Percentiles rank a stretch among this genome's conserved stretches.
phyloP scores from a whole-genome alignment of 768 basidiomycete genomes.

The Chlorophyllum brunneum region DNA sequence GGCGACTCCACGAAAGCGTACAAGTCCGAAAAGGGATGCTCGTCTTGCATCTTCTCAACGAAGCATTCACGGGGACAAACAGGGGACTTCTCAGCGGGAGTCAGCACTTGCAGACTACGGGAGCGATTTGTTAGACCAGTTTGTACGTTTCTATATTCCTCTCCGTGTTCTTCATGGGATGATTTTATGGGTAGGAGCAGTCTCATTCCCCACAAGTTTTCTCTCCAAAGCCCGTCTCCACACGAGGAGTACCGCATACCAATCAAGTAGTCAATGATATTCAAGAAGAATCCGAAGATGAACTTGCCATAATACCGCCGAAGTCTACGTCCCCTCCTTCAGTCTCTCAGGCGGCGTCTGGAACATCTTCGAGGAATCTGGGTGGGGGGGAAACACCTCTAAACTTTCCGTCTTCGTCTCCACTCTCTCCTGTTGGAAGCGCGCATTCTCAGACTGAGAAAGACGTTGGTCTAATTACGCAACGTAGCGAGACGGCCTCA shows the following conservation, averaged over 20 bases:
- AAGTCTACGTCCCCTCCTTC: background rate
- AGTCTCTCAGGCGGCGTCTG: background rate
- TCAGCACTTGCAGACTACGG: background rate
- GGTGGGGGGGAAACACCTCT: background rate
- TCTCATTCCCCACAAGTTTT: background rate
- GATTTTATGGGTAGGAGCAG: background rate
- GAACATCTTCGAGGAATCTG: background rate
- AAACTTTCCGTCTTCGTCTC: conserved; percentile 1
- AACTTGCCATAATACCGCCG: conserved; percentile 7
- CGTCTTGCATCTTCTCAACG: no score
- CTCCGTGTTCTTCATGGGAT: background rate
- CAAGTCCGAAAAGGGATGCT: background rate
- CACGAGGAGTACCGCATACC: background rate
- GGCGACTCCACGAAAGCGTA: background rate
- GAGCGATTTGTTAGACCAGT: background rate
- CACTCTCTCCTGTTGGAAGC: conserved; percentile 2
- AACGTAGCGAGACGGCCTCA: background rate
- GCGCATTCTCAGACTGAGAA: background rate
- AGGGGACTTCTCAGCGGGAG: background rate
- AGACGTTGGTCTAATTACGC: background rate
- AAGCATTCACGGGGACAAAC: no score
- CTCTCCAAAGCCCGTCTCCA: background rate
- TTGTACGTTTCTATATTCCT: background rate
- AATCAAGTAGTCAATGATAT: background rate
- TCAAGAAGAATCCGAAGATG: conserved; percentile 9